Conservation (phyloP, 495 filamentous ascomycete species). For the Tricharina praecox region DNA sequence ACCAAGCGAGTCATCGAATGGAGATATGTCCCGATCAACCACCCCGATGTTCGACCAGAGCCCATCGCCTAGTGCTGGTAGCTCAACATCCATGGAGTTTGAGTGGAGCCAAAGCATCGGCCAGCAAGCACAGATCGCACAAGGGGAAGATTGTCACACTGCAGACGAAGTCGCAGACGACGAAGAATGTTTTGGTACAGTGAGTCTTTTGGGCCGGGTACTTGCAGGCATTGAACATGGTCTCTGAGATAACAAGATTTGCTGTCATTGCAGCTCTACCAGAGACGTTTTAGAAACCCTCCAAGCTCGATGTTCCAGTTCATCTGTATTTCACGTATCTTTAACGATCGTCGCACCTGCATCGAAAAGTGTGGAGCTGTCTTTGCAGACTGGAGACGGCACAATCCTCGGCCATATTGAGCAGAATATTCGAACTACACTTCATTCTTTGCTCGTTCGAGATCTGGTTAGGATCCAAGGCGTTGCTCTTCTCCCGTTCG, state of each 20-base stretch:
- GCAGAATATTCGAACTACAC: not conserved
- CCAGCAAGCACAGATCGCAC: not conserved
- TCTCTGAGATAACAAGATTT: not conserved
- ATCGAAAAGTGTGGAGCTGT: not conserved
- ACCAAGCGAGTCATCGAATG: not conserved
- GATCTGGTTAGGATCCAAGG: conserved; percentile 6
- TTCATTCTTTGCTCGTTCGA: not conserved
- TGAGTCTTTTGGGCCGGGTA: not conserved
- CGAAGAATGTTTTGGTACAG: not conserved
- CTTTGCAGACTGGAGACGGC: not conserved
- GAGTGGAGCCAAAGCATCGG: not conserved
- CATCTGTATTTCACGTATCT: not conserved
- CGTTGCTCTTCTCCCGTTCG: conserved; percentile 2
- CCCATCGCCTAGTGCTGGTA: not conserved
- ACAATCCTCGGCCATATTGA: not conserved
- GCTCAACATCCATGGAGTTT: not conserved
- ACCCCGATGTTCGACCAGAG: not conserved
- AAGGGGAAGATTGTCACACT: not conserved
- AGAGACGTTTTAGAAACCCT: not conserved
- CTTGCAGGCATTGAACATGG: not conserved
- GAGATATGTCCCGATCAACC: not conserved
- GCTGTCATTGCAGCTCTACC: not conserved
- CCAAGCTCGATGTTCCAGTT: not conserved
- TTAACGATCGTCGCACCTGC: not conserved
- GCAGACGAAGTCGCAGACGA: not conserved